These are phyloP conservation scores for Entelexis paramagnoliae DNA, from an alignment of 1,139 yeast genomes.

Conservation along the genomic window DNA sequence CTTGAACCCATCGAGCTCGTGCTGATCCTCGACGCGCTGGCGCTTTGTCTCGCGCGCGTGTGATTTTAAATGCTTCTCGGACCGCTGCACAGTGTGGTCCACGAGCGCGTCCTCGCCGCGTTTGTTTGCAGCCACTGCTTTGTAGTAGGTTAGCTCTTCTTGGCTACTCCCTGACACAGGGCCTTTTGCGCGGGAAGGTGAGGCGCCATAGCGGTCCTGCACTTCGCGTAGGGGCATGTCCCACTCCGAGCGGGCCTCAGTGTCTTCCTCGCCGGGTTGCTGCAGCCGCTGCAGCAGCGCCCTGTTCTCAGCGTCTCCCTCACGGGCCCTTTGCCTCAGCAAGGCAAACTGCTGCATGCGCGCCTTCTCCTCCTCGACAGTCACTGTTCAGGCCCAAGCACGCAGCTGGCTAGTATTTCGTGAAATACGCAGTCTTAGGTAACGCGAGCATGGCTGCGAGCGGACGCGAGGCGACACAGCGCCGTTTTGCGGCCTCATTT, in stretches of 20 bases:
- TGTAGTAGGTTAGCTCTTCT: constrained; percentile 6
- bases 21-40: not conserved
- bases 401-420: not conserved
- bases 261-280: not conserved
- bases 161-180: not conserved
- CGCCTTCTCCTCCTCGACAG: not conserved
- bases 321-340: constrained; percentile 13
- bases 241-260: constrained; percentile 4
- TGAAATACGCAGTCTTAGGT: not conserved
- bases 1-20: constrained; percentile 2
- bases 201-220: not conserved
- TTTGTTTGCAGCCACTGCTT: constrained; percentile 4
- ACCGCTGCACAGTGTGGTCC: constrained; percentile 7
- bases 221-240: constrained; percentile 7
- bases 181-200: not conserved
- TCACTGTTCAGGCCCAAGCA: not conserved
- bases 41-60: not conserved
- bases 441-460: no score
- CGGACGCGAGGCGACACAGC: no score
- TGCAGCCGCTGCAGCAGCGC: not conserved
- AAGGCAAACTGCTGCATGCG: constrained; percentile 15
- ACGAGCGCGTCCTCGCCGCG: constrained; percentile 16
- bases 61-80: not conserved
- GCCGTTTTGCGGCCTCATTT: no score
- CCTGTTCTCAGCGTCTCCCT: constrained; percentile 9